Percentiles rank a stretch among this genome's conserved stretches.
Conservation (phyloP, 1,284 basidiomycete genomes). For the Amylostereum areolatum region DNA sequence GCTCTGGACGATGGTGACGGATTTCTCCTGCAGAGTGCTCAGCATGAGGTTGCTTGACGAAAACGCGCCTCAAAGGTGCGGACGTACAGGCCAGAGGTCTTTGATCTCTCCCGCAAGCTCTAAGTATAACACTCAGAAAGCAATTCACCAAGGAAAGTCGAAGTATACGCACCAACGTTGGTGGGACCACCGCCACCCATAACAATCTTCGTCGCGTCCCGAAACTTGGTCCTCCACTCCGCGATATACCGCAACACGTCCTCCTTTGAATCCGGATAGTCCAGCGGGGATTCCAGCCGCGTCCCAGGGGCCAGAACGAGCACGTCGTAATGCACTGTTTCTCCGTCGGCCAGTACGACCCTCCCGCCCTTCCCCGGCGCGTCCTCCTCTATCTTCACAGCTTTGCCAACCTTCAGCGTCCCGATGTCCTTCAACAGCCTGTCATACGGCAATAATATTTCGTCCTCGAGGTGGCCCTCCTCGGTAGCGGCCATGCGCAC, state of each 20-base stretch:
- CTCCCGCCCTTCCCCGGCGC: constrained; percentile 30
- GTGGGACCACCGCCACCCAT: constrained; percentile 58
- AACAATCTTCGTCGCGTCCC: constrained; percentile 42
- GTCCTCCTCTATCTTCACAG: constrained; percentile 34
- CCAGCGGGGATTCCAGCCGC: constrained; percentile 42
- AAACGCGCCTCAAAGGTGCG: neutral
- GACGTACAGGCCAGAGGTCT: constrained; percentile 40
- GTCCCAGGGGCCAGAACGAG: constrained; percentile 55
- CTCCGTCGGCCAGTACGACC: constrained; percentile 41
- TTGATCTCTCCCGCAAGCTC: constrained; percentile 56
- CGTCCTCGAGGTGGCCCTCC: constrained; percentile 25
- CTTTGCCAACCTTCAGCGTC: constrained; percentile 38
- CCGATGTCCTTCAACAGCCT: constrained; percentile 34
- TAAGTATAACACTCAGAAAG: constrained; percentile 15
- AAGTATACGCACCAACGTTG: constrained; percentile 40
- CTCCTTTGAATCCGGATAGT: constrained; percentile 31
- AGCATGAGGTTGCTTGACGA: neutral
- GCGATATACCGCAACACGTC: constrained; percentile 22
- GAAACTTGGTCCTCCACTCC: constrained; percentile 38
- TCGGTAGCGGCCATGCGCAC: constrained; percentile 26
- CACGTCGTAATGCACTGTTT: constrained; percentile 40
- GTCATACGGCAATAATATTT: constrained; percentile 32
- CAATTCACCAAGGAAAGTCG: neutral
- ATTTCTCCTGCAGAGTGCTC: neutral
- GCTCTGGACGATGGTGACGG: constrained; percentile 58